These are phyloP conservation scores for grape (Vitis vinifera) DNA, from an alignment of 164 flowering plant genomes.

Conservation along the genomic window DNA sequence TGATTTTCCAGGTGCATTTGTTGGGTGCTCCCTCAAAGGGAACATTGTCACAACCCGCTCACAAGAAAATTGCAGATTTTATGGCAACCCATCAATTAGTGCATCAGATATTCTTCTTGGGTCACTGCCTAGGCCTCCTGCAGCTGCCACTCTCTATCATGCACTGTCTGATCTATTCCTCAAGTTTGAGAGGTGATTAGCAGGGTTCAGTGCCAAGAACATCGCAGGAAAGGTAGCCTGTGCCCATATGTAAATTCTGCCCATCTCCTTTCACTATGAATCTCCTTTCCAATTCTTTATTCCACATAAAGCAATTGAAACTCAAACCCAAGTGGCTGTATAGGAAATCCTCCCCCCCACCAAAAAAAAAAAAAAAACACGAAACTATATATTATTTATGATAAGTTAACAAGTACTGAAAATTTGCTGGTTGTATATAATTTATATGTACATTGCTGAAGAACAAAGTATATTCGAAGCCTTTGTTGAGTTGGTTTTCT, in stretches of 20 bases:
- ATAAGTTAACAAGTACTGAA: not conserved
- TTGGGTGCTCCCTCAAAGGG: slow-evolving; percentile 93
- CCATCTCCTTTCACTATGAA: not conserved
- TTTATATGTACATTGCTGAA: too few species aligned
- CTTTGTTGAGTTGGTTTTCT: too few species aligned
- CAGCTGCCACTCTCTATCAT: slow-evolving; percentile 71
- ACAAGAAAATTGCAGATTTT: slow-evolving; percentile 75
- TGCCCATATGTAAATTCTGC: not conserved
- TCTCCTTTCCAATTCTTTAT: not conserved
- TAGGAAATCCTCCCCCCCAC: not conserved
- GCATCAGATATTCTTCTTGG: slow-evolving; percentile 88
- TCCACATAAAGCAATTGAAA: not conserved
- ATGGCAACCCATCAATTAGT: slow-evolving; percentile 75
- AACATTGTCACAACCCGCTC: slow-evolving; percentile 75
- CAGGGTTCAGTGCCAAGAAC: not conserved
- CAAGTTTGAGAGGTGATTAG: slow-evolving; percentile 36
- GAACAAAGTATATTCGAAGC: too few species aligned
- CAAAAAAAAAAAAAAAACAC: not conserved
- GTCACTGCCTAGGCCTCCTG: slow-evolving; percentile 82
- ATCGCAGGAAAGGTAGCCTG: not conserved
- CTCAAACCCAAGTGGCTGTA: not conserved
- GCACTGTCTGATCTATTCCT: slow-evolving; percentile 64
- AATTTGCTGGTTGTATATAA: too few species aligned
- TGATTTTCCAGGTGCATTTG: slow-evolving; percentile 74
- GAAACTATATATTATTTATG: not conserved